phyloP scores from a whole-genome alignment of 2,329 filamentous ascomycete genomes.

The Ophiocordyceps camponoti-saundersi region DNA sequence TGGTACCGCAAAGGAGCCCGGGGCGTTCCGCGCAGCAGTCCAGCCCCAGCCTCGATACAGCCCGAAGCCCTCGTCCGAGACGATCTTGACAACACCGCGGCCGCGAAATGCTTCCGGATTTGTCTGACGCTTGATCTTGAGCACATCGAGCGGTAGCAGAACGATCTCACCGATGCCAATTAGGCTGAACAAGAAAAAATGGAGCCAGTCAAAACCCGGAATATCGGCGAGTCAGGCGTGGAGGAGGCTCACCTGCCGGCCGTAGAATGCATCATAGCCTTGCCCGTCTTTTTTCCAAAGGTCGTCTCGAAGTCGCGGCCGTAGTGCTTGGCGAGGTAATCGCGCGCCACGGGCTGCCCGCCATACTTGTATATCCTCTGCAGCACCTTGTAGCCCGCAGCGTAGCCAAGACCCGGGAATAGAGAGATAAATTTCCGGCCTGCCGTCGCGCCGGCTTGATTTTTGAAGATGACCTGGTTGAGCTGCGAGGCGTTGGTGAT shows the following conservation, averaged over 20 bases:
- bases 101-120: conserved; percentile 97
- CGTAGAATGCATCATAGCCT: conserved; percentile 94
- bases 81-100: conserved; percentile 75
- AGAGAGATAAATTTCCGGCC: conserved; percentile 79
- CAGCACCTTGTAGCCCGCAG: conserved; percentile 91
- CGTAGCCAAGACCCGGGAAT: conserved; percentile 93
- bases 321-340: conserved; percentile 70
- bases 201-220: neutral
- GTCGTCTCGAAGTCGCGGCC: conserved; percentile 69
- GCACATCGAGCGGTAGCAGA: conserved; percentile 81
- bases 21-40: conserved; percentile 93
- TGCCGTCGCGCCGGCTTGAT: conserved; percentile 56
- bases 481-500: conserved; percentile 36
- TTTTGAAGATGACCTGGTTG: conserved; percentile 87
- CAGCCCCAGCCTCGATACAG: conserved; percentile 93
- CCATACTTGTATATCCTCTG: conserved; percentile 99
- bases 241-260: conserved; percentile 54
- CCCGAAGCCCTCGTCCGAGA: conserved; percentile 86
- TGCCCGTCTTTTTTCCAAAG: conserved; percentile 93
- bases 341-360: conserved; percentile 85
- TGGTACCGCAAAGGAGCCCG: conserved; percentile 84
- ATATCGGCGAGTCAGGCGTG: neutral
- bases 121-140: conserved; percentile 99
- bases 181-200: conserved; percentile 32
- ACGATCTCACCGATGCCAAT: conserved; percentile 97